Evolutionary conservation across 768 basidiomycete genomes (phyloP).

Genomic region (Saitozyma sp.): DNA sequence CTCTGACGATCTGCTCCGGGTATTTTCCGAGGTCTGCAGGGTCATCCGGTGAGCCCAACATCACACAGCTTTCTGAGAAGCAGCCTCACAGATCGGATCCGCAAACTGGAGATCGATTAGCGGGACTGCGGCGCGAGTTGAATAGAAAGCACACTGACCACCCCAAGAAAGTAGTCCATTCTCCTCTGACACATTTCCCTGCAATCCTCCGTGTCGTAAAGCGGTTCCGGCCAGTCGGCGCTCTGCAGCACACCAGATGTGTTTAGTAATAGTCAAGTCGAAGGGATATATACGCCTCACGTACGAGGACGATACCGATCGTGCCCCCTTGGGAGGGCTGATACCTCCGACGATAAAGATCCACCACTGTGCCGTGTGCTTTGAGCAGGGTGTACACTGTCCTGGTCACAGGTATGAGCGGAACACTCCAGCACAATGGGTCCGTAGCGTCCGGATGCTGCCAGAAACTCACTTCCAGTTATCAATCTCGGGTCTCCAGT

Average conservation of each 20-base stretch:
- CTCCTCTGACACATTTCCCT: conserved; percentile 17
- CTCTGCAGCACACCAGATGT: conserved; percentile 10
- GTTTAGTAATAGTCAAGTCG: neutral
- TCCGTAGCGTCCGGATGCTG: neutral
- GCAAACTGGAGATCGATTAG: conserved; percentile 19
- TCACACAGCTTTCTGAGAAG: too few relatives aligned
- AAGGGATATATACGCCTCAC: conserved; percentile 7
- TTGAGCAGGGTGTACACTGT: conserved; percentile 66
- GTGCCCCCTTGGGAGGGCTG: conserved; percentile 29
- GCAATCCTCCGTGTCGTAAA: conserved; percentile 23
- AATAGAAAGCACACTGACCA: conserved; percentile 8
- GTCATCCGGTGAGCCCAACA: neutral
- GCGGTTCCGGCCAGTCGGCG: conserved; percentile 20
- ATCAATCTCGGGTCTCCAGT: too few relatives aligned
- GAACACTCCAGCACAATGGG: neutral
- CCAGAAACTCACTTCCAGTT: neutral
- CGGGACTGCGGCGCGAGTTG: neutral
- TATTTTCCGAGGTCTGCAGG: conserved; percentile 9
- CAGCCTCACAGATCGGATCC: conserved; percentile 26
- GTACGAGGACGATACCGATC: conserved; percentile 28
- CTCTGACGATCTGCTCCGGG: neutral
- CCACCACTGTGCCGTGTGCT: conserved; percentile 62
- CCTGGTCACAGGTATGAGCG: neutral
- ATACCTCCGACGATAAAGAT: conserved; percentile 29
- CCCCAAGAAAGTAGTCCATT: conserved; percentile 10